Conservation (phyloP, 2,329 filamentous ascomycete genomes). For the Aspergillus ibericus region DNA sequence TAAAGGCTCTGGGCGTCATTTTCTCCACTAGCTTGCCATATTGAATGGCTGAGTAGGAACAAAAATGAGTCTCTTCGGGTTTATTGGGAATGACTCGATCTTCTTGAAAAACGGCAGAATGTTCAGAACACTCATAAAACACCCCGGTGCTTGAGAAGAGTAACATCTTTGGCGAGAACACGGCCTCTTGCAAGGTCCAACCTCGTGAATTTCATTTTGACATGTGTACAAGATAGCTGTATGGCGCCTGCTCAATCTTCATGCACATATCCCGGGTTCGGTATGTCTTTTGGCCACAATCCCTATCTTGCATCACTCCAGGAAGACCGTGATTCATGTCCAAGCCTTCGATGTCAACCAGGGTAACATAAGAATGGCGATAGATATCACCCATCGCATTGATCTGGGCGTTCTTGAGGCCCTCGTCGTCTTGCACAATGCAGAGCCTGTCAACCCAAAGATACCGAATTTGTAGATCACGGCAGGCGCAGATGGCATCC, state of each 20-base stretch:
- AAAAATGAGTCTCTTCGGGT: no score
- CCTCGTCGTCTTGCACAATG: background rate
- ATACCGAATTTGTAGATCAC: background rate
- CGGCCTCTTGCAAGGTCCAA: background rate
- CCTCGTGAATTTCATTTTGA: background rate
- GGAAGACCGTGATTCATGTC: background rate
- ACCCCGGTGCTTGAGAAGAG: background rate
- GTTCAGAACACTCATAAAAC: background rate
- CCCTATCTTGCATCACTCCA: background rate
- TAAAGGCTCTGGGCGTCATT: background rate
- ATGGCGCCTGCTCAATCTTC: background rate
- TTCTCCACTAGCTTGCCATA: background rate
- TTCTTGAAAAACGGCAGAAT: background rate
- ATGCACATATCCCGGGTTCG: background rate
- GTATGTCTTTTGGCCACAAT: background rate
- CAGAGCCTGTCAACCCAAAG: slow-evolving; percentile 2
- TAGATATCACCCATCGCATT: background rate
- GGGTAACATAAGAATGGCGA: background rate
- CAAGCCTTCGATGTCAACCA: background rate
- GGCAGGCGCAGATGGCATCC: background rate
- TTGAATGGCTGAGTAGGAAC: background rate
- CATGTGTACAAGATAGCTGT: background rate
- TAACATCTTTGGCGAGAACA: background rate
- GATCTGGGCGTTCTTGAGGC: background rate
- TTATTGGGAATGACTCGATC: background rate